Base-by-base conservation (phyloP, 2,329 filamentous ascomycete genomes). In the Chaetomium sp. region DNA sequence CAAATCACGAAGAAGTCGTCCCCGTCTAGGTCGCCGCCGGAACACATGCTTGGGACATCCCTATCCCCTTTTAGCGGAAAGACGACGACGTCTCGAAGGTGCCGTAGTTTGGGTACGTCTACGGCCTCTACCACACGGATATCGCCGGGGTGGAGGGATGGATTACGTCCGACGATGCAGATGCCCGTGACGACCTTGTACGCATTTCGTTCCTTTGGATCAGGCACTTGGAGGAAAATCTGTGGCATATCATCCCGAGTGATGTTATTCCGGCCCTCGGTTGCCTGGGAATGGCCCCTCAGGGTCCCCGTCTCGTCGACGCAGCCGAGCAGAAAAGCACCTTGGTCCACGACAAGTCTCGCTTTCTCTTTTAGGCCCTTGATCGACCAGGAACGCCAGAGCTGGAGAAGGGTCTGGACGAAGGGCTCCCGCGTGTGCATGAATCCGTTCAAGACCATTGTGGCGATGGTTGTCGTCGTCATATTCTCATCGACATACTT, bases 1-100 rank as follows among this genome's bases (percentile, higher is more conserved):
- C 95, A 99, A 54, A 97, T 90, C 5, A 98, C 87, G 62, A 98
- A 89, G 74, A 93, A 99, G 74, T 99, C 95, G 72, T 99, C 95
- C 0, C 95, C 95, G 73, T 99, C 95, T 0, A 99, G 83, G 73
- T 99, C 95, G 0, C 95, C 95, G 1, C 95, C 95, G 4, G 95
- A 97, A 68, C 95, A 93, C 94, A 98, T 98, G 72, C 90, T 93
- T 0, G 93, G 87, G 25, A 99, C 79, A 68, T 96, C 92, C 19
- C 90, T 83, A 72, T 97, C 92, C 0, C 94, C 94, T 0, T 81
- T 89, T 42, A 91, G 87, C 0, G 95, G 92, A 57, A 99, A 89
- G 0, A 98, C 93, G 1, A 98, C 89, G 0, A 96, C 91, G 73
- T 98, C 89, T 63, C 85, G 88, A 4, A 97, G 81, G 71, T 97